Evolutionary conservation across 148 eudicot genomes (phyloP).

Genomic region (Rhododendron vialii): DNA sequence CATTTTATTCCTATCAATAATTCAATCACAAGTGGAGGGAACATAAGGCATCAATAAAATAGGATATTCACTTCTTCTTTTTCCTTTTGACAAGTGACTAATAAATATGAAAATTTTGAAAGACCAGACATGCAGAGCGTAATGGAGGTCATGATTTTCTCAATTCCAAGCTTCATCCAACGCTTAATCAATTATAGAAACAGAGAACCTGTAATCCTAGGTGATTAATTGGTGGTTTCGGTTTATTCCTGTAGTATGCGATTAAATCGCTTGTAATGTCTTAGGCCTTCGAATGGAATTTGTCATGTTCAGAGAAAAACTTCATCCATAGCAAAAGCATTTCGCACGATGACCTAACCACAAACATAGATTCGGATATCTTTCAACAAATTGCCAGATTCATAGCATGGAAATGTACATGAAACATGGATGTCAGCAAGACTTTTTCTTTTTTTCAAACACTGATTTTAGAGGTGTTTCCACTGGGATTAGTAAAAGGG

Average conservation of each 20-base stretch:
- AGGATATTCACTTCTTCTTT: background rate
- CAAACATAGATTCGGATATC: background rate
- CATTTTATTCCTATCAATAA: background rate
- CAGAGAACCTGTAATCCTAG: too few relatives aligned
- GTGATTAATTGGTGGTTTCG: too few relatives aligned
- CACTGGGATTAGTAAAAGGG: background rate
- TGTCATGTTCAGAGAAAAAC: too few relatives aligned
- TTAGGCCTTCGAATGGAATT: background rate
- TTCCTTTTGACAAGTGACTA: background rate
- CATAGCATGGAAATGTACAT: background rate
- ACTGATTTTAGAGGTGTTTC: background rate
- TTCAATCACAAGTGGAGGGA: background rate
- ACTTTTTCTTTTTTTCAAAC: background rate
- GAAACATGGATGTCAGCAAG: background rate
- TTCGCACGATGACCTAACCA: background rate
- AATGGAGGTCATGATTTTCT: background rate
- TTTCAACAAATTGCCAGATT: background rate
- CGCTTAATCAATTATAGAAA: background rate
- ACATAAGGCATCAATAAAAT: background rate
- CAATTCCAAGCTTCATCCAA: background rate
- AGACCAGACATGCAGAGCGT: too few relatives aligned
- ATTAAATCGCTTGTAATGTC: background rate
- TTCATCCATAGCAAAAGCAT: background rate
- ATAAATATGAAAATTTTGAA: too few relatives aligned
- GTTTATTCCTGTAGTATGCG: background rate